These are phyloP conservation scores for Cicer arietinum DNA, from an alignment of 306 rosid genomes.

Conservation along the genomic window DNA sequence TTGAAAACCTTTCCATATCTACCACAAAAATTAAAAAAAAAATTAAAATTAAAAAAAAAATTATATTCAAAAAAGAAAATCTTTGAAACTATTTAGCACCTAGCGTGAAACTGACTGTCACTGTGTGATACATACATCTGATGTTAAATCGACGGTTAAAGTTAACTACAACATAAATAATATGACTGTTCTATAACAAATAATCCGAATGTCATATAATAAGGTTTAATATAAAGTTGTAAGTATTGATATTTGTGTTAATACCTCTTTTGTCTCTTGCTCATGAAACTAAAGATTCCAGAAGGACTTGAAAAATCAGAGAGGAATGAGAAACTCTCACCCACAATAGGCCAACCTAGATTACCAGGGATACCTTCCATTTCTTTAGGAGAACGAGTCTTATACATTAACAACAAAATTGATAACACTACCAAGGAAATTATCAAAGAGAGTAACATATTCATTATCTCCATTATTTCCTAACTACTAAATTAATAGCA, in stretches of 20 bases:
- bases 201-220: too few species aligned
- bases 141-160: too few species aligned
- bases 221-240: neutral
- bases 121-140: too few species aligned
- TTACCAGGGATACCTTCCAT: constrained; percentile 80
- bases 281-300: constrained; percentile 84
- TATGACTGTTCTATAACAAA: too few species aligned
- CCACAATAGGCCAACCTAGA: constrained; percentile 87
- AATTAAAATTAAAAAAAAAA: too few species aligned
- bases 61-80: neutral
- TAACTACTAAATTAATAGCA: constrained; percentile 1
- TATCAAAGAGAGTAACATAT: constrained; percentile 41
- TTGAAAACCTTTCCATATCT: constrained; percentile 92
- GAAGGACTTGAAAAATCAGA: constrained; percentile 79
- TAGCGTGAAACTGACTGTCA: too few species aligned
- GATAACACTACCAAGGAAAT: constrained; percentile 47
- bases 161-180: too few species aligned
- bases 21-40: neutral
- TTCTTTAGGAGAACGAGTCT: constrained; percentile 65
- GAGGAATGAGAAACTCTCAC: constrained; percentile 76
- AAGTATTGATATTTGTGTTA: neutral
- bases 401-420: constrained; percentile 46
- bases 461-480: constrained; percentile 53
- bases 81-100: neutral
- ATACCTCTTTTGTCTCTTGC: constrained; percentile 79